Evolutionary conservation across 805 yeast genomes (phyloP).

Genomic region (Metschnikowia colocasiae): DNA sequence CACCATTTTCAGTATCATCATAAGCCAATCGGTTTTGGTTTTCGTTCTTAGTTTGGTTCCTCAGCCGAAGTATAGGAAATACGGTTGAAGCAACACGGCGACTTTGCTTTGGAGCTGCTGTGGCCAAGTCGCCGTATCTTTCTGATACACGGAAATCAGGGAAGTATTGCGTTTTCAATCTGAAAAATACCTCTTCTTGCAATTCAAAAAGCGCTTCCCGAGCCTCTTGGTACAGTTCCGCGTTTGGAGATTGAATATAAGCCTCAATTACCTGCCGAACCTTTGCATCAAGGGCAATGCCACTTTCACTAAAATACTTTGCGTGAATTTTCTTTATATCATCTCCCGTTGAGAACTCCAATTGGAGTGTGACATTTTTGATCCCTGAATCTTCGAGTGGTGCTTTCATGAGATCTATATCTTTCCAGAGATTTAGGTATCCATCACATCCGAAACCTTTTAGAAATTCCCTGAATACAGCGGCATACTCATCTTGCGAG

Average conservation of each 20-base stretch:
- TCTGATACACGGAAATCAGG: conserved; percentile 59
- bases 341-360: conserved; percentile 45
- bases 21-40: neutral
- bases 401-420: conserved; percentile 63
- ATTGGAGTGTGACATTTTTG: conserved; percentile 31
- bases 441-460: conserved; percentile 11
- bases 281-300: conserved; percentile 2
- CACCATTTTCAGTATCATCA: neutral
- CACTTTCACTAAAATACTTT: conserved; percentile 34
- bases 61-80: conserved; percentile 6
- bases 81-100: conserved; percentile 9
- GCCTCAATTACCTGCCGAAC: conserved; percentile 5
- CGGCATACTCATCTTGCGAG: conserved; percentile 8
- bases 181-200: conserved; percentile 51
- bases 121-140: conserved; percentile 14
- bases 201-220: conserved; percentile 55
- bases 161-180: conserved; percentile 52
- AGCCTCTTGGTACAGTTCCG: conserved; percentile 45
- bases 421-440: conserved; percentile 57
- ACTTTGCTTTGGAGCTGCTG: conserved; percentile 1
- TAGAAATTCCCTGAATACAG: conserved; percentile 16
- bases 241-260: conserved; percentile 11
- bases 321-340: conserved; percentile 52
- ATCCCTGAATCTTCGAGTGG: conserved; percentile 57
- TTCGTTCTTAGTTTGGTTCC: neutral